These are phyloP conservation scores for Dactylellina leptospora DNA, from an alignment of 2,329 filamentous ascomycete species.

Conservation along the genomic window DNA sequence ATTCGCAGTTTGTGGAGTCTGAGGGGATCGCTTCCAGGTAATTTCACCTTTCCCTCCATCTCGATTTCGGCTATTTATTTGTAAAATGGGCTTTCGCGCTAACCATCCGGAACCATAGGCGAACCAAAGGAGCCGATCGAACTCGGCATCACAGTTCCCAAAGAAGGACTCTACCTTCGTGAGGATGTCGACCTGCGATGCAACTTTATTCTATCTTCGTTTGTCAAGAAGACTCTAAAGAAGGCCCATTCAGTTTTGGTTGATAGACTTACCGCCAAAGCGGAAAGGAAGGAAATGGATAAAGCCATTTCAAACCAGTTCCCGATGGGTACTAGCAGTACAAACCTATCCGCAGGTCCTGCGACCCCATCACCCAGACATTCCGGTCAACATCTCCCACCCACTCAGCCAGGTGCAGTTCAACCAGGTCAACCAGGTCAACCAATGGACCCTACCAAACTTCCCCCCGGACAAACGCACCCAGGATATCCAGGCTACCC, in stretches of 20 bases:
- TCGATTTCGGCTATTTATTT: too few relatives aligned
- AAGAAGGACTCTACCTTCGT: constrained; percentile 77
- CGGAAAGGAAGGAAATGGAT: constrained; percentile 61
- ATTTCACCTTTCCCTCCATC: not conserved
- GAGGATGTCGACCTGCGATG: constrained; percentile 86
- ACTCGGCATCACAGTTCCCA: constrained; percentile 72
- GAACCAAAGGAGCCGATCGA: constrained; percentile 74
- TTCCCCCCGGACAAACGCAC: constrained; percentile 20
- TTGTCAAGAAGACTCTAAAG: constrained; percentile 83
- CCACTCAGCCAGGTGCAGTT: not conserved
- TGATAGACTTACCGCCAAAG: constrained; percentile 68
- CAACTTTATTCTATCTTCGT: constrained; percentile 76
- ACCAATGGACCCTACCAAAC: not conserved
- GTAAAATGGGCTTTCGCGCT: not conserved
- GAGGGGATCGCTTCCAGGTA: constrained; percentile 70
- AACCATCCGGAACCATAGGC: constrained; percentile 60
- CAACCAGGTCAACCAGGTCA: not conserved
- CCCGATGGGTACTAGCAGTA: constrained; percentile 2
- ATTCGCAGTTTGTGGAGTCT: constrained; percentile 81
- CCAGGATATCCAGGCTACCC: constrained; percentile 21
- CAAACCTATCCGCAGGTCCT: not conserved
- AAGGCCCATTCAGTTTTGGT: constrained; percentile 77
- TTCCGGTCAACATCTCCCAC: not conserved
- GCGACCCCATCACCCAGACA: not conserved
- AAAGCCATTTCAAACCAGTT: constrained; percentile 32